Base-by-base conservation (phyloP, 257 asterid genomes). In the Salvia splendens region DNA sequence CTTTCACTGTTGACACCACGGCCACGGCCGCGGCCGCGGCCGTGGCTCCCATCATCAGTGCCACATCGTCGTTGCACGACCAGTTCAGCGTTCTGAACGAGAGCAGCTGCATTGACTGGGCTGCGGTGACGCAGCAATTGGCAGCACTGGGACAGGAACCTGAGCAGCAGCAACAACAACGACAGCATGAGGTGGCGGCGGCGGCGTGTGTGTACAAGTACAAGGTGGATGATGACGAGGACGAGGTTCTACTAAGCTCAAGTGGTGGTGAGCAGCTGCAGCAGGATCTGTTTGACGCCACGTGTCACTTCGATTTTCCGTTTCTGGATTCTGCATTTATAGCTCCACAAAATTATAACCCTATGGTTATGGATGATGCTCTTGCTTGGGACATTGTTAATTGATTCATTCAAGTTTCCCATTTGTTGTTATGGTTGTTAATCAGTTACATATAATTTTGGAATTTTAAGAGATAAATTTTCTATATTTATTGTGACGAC, bases 301-400 rank as follows among this genome's bases (percentile, higher is more conserved):
- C 53, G 35, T 40, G 83, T 73, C 69, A 70, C 71, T 80, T 81
- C 38, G 89, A 82, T 63, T 87, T 85, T 50, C 89, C 79, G 70
- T 89, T 84, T 70, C 61, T 84, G 75, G 84, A 87, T 68, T 79
- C 87, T 59, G 79, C 77, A 67, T 66, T 84, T 6, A 49, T 79
- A 73, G 71, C 83, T 58, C 79, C 83, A 38, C 87, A 74, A 50
- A 49, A 71, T 54, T 82, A 64, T 43, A 77, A 33, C 49, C 77
- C 83, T 8, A 33, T 85, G 59, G 86, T 33, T 5, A 47, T 85
- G 59, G 86, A 82, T 67, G 91, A 87, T 76, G 89, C 82, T 20
- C 81, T 85, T 78, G 89, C 84, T 77, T 89, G 93, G 95, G 86
- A 85, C 24, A 30, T 12, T 60, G 46, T 69, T 20, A 59, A 69